phyloP scores from a whole-genome alignment of 257 asterid species.

The Salvia splendens region DNA sequence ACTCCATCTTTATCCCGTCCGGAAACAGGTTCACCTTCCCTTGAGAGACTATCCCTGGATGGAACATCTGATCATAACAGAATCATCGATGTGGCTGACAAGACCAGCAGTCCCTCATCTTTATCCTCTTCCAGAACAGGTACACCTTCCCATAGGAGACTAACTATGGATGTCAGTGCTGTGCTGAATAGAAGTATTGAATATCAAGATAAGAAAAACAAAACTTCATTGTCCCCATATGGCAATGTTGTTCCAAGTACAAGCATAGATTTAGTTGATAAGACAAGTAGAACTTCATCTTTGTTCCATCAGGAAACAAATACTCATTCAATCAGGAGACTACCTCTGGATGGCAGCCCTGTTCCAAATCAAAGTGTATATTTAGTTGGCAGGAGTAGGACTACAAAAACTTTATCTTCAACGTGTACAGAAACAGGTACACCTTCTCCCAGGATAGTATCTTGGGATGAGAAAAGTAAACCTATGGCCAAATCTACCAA shows the following conservation, averaged over 20 bases:
- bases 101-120: conserved; percentile 40
- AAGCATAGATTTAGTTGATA: conserved; percentile 54
- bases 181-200: conserved; percentile 30
- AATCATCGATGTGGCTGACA: conserved; percentile 51
- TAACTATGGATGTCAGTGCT: conserved; percentile 54
- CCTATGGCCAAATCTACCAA: conserved; percentile 63
- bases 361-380: conserved; percentile 28
- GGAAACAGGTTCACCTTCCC: conserved; percentile 45
- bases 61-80: conserved; percentile 29
- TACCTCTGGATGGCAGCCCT: conserved; percentile 55
- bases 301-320: conserved; percentile 40
- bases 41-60: conserved; percentile 64
- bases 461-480: conserved; percentile 57
- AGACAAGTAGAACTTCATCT: conserved; percentile 40
- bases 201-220: conserved; percentile 50
- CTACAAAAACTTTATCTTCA: conserved; percentile 37
- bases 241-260: conserved; percentile 28
- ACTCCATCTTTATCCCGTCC: conserved; percentile 41
- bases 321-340: conserved; percentile 53
- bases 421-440: conserved; percentile 40
- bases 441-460: conserved; percentile 61
- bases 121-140: conserved; percentile 23
- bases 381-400: conserved; percentile 50
- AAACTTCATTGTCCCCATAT: conserved; percentile 45
- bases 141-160: conserved; percentile 53